Percentiles rank a stretch among this genome's conserved stretches.
Conservation (phyloP, 257 asterid genomes). For the Solanum tacnaense region DNA sequence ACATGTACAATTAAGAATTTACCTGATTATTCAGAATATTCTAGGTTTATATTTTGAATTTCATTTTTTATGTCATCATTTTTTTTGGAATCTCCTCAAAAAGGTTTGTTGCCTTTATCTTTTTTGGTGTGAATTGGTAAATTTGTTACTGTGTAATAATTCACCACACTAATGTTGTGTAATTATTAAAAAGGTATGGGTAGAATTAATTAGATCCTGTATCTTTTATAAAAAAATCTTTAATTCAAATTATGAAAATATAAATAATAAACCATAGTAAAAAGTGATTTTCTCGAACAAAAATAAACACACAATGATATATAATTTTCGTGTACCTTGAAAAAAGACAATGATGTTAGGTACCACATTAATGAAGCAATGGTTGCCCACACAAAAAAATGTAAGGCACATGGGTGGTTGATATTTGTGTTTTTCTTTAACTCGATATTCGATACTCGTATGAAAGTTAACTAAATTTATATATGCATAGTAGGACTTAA, state of each 20-base stretch:
- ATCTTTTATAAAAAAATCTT: too few species aligned
- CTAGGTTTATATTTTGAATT: not conserved
- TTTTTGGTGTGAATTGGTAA: not conserved
- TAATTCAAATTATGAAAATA: not conserved
- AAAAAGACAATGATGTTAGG: not conserved
- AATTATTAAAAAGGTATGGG: too few species aligned
- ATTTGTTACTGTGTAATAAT: too few species aligned
- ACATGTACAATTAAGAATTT: not conserved
- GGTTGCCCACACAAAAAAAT: not conserved
- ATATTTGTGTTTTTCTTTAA: not conserved
- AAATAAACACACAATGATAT: not conserved
- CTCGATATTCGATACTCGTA: not conserved
- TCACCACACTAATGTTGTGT: not conserved
- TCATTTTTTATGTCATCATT: not conserved
- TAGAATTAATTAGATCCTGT: not conserved
- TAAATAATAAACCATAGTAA: not conserved
- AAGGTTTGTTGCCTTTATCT: not conserved
- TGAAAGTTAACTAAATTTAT: too few species aligned
- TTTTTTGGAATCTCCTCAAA: not conserved
- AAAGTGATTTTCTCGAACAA: not conserved
- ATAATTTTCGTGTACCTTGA: not conserved
- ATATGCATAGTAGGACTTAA: fast-evolving
- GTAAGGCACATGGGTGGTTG: not conserved
- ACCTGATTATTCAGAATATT: not conserved
- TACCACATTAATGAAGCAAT: not conserved